These are phyloP conservation scores for Phalaenopsis equestris DNA, from an alignment of 106 monocot species.

Conservation along the genomic window DNA sequence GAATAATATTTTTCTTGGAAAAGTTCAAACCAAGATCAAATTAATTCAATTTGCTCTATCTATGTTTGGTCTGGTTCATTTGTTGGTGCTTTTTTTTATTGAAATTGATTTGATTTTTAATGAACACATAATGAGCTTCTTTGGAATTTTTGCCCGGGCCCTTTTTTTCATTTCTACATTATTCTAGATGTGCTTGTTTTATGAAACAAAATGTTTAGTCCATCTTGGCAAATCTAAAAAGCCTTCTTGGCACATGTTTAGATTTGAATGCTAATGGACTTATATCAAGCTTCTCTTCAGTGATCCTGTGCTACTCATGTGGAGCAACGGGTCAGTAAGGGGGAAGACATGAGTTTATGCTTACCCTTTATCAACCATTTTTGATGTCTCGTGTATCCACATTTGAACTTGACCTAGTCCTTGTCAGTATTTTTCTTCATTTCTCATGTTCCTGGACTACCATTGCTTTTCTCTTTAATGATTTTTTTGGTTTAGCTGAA, in stretches of 20 bases:
- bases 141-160: no score
- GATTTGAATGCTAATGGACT: conserved; percentile 6
- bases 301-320: not conserved
- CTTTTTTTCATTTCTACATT: no score
- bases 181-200: no score
- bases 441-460: not conserved
- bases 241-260: not conserved
- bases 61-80: no score
- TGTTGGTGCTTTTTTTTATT: no score
- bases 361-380: not conserved
- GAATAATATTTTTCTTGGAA: no score
- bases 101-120: no score
- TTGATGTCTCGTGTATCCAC: not conserved
- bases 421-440: not conserved
- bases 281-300: not conserved
- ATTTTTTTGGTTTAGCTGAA: no score
- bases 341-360: not conserved
- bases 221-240: conserved; percentile 4
- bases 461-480: not conserved
- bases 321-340: not conserved
- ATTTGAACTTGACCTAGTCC: not conserved
- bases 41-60: no score
- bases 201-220: not conserved
- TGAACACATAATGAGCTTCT: no score
- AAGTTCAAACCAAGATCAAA: no score